phyloP scores from a whole-genome alignment of 257 asterid genomes.

The Nicotiana obtusifolia region DNA sequence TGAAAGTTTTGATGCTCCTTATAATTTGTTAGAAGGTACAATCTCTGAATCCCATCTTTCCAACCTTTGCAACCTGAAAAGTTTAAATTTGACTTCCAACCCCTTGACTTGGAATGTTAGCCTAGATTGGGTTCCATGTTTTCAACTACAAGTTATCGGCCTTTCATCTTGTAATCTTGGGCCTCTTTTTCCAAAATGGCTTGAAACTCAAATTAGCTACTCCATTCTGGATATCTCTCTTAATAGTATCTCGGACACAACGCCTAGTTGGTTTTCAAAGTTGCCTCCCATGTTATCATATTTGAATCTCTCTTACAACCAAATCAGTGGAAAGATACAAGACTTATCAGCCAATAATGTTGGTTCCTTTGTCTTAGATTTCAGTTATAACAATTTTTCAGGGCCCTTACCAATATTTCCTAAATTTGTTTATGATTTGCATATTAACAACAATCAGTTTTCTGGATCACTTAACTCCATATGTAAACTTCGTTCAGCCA shows the following conservation, averaged over 20 bases:
- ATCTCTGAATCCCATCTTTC: slow-evolving; percentile 20
- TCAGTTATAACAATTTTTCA: slow-evolving; percentile 22
- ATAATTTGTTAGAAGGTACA: slow-evolving; percentile 23
- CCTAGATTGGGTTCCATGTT: slow-evolving; percentile 24
- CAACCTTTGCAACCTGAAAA: slow-evolving; percentile 16
- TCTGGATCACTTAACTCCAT: slow-evolving; percentile 25
- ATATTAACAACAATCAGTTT: slow-evolving; percentile 25
- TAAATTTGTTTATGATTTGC: background rate
- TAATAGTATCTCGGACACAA: slow-evolving; percentile 20
- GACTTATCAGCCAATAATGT: slow-evolving; percentile 7
- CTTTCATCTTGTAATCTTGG: slow-evolving; percentile 28
- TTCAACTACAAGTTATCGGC: slow-evolving; percentile 4
- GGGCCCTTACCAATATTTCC: slow-evolving; percentile 27
- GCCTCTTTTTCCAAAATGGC: slow-evolving; percentile 33
- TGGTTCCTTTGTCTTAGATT: background rate
- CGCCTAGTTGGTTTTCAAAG: slow-evolving; percentile 34
- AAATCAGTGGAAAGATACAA: slow-evolving; percentile 24
- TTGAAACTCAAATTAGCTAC: slow-evolving; percentile 21
- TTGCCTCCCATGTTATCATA: slow-evolving; percentile 9
- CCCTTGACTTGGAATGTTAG: slow-evolving; percentile 10
- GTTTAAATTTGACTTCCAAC: slow-evolving; percentile 23
- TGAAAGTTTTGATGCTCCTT: slow-evolving; percentile 13
- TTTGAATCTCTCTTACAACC: slow-evolving; percentile 35
- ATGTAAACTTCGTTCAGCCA: slow-evolving; percentile 1
- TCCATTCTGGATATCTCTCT: slow-evolving; percentile 24